phyloP scores from a whole-genome alignment of 2,329 filamentous ascomycete genomes.

The Aspergillus brasiliensis region DNA sequence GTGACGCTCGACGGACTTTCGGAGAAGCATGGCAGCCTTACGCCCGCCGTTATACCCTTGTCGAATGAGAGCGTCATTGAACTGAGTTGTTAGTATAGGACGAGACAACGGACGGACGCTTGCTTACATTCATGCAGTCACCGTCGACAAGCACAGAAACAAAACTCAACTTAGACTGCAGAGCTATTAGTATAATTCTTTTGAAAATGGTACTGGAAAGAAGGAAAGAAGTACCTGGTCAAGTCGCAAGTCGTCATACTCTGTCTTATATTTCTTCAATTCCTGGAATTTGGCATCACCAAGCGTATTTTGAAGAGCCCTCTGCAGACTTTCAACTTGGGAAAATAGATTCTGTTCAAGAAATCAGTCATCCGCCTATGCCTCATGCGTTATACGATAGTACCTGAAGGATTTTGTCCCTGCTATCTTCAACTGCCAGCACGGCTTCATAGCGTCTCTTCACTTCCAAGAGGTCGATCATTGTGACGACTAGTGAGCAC shows the following conservation, averaged over 20 bases:
- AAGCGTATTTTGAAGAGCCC: conserved; percentile 5
- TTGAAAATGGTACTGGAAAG: background rate
- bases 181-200: background rate
- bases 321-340: conserved; percentile 11
- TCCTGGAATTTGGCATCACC: conserved; percentile 11
- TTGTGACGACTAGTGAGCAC: background rate
- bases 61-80: conserved; percentile 35
- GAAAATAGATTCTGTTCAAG: conserved; percentile 15
- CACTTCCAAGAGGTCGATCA: conserved; percentile 7
- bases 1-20: conserved; percentile 27
- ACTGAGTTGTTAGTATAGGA: conserved; percentile 25
- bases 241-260: conserved; percentile 7
- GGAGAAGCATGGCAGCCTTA: conserved; percentile 29
- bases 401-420: conserved; percentile 22
- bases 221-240: conserved; percentile 11
- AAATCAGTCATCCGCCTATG: background rate
- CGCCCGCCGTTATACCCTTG: conserved; percentile 35
- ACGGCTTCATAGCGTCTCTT: conserved; percentile 13
- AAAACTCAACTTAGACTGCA: conserved; percentile 26
- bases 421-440: conserved; percentile 18
- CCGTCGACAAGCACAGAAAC: conserved; percentile 43
- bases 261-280: background rate
- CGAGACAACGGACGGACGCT: background rate
- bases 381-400: background rate
- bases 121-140: conserved; percentile 41